Evolutionary conservation across 2,329 filamentous ascomycete species (phyloP).

Genomic region (Juglanconis sp.): DNA sequence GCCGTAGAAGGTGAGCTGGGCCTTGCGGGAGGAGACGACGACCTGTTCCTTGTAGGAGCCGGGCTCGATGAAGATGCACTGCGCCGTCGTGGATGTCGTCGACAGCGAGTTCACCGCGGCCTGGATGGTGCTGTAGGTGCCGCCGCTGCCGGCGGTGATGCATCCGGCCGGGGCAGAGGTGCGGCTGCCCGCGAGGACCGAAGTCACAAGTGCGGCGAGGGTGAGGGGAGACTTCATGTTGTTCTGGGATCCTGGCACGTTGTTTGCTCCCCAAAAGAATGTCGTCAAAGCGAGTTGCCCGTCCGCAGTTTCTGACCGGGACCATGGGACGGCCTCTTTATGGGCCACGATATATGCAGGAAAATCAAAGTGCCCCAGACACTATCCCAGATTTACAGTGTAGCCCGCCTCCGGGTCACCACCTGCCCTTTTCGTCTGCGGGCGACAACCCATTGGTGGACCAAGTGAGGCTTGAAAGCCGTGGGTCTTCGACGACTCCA

Average conservation of each 20-base stretch:
- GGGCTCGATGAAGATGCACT: conserved; percentile 61
- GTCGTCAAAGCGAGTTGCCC: not conserved
- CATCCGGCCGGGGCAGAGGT: conserved; percentile 45
- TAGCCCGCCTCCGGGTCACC: not conserved
- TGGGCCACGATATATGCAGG: not conserved
- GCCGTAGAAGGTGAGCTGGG: conserved; percentile 49
- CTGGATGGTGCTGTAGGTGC: conserved; percentile 42
- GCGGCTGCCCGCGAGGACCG: conserved; percentile 30
- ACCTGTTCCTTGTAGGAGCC: conserved; percentile 63
- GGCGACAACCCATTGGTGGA: not conserved
- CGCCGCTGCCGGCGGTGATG: conserved; percentile 42
- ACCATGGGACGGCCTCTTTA: not conserved
- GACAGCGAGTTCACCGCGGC: conserved; percentile 56
- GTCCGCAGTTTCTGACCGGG: too few species aligned
- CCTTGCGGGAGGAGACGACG: conserved; percentile 44
- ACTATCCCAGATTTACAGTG: not conserved
- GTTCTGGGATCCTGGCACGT: not conserved
- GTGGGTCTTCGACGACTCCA: not conserved
- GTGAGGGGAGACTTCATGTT: conserved; percentile 15
- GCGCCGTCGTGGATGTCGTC: conserved; percentile 43
- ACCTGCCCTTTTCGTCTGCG: not conserved
- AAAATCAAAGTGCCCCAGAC: not conserved
- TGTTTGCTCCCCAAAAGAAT: not conserved
- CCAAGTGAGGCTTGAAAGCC: not conserved
- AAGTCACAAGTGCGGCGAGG: conserved; percentile 1